A percentile compares a stretch with the other conserved stretches of the same genome.
These are phyloP conservation scores for Purpureocillium takamizusanense DNA, from an alignment of 2,329 filamentous ascomycete species.

Conservation along the genomic window DNA sequence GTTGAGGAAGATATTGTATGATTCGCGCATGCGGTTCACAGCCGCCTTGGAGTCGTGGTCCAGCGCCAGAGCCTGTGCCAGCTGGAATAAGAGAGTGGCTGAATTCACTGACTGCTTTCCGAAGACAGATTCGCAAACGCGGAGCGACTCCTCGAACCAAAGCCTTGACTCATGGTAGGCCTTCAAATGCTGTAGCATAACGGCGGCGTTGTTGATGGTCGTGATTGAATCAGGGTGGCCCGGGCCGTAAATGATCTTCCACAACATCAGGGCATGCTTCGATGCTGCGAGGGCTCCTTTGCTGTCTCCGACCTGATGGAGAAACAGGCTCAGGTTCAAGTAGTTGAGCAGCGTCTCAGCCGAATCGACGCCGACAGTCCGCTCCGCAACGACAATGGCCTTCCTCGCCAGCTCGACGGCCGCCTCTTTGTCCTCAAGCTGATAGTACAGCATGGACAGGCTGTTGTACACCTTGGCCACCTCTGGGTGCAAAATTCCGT, in stretches of 20 bases:
- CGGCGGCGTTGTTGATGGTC: constrained; percentile 95
- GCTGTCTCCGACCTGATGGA: constrained; percentile 87
- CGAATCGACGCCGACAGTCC: constrained; percentile 87
- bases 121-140: constrained; percentile 81
- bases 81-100: constrained; percentile 91
- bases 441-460: constrained; percentile 91
- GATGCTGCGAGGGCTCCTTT: constrained; percentile 80
- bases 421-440: constrained; percentile 94
- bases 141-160: constrained; percentile 92
- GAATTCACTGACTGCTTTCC: constrained; percentile 87
- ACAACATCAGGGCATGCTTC: constrained; percentile 85
- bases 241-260: constrained; percentile 92
- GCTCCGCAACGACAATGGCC: constrained; percentile 90
- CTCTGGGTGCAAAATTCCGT: constrained; percentile 93
- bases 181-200: constrained; percentile 96
- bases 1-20: constrained; percentile 87
- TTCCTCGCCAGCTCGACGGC: constrained; percentile 94
- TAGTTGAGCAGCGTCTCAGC: constrained; percentile 92
- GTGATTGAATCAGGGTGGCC: constrained; percentile 97
- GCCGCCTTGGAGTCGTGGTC: constrained; percentile 90
- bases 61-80: constrained; percentile 89
- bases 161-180: constrained; percentile 87
- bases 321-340: constrained; percentile 88
- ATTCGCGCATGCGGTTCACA: constrained; percentile 89
- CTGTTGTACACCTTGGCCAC: constrained; percentile 93